Base-by-base conservation (phyloP, 306 rosid genomes). In the Rosa lucieae region DNA sequence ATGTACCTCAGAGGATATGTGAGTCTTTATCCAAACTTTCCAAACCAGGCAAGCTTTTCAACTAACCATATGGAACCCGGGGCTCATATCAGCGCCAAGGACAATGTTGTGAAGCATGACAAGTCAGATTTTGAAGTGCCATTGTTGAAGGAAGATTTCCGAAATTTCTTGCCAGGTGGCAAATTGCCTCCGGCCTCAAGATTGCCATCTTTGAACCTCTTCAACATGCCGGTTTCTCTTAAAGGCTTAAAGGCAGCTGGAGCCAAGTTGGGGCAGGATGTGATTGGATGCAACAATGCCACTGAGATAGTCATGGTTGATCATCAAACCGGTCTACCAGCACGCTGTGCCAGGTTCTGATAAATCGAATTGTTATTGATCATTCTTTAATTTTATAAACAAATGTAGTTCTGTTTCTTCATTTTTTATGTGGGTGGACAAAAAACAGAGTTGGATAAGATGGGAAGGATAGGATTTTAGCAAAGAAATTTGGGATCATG, bases 31-130 rank as follows among this genome's bases (percentile, higher is more conserved):
- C 99, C 99, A 13, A 95, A 95, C 75, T 95, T 95, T 80, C 98
- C 98, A 21, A 85, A 86, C 76, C 98, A 95, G 47, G 90, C 96
- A 6, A 95, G 99, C 92, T 90, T 95, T 79, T 93, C 98, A 17
- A 93, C 99, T 18, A 95, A 95, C 65, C 99, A 95, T 81, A 93
- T 93, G 99, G 99, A 95, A 67, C 99, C 98, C 4, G 99, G 99
- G 35, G 99, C 99, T 72, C 99, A 95, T 74, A 93, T 95, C 44
- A 91, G 98, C 79, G 98, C 99, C 21, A 91, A 88, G 17, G 94
- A 91, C 42, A 95, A 95, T 26, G 88, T 86, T 1, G 92, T 95
- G 56, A 89, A 84, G 79, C 99, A 95, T 70, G 84, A 95, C 78
- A 93, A 89, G 86, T 40, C 59, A 0, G 99, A 95, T 77, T 95